These are phyloP conservation scores for Amauroascus verrucosus DNA, from an alignment of 2,329 filamentous ascomycete species.

Conservation along the genomic window DNA sequence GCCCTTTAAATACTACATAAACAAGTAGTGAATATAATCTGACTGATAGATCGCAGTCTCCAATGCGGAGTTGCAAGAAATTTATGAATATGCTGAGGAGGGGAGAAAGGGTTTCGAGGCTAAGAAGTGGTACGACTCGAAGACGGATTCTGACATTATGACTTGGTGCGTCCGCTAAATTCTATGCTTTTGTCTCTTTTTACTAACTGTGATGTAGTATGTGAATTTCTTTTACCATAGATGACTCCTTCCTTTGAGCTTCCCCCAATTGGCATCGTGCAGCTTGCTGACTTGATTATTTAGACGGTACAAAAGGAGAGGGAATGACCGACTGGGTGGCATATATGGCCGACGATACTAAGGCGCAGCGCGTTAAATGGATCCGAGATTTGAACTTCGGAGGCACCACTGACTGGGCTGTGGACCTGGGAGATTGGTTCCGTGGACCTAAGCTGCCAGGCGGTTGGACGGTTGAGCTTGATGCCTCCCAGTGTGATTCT, in stretches of 20 bases:
- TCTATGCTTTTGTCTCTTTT: not conserved
- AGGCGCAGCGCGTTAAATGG: conserved; percentile 13
- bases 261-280: too few relatives aligned
- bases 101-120: not conserved
- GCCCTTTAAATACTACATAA: too few relatives aligned
- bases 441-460: not conserved
- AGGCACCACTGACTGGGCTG: conserved; percentile 24
- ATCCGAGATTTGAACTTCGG: conserved; percentile 18
- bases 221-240: not conserved
- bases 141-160: conserved; percentile 10
- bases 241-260: not conserved
- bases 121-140: not conserved
- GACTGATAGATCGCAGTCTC: conserved; percentile 18
- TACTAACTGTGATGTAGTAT: not conserved
- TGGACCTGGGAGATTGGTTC: conserved; percentile 18
- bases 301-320: conserved; percentile 3
- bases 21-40: too few relatives aligned
- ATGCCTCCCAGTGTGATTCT: not conserved
- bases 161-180: not conserved
- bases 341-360: conserved; percentile 18
- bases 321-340: conserved; percentile 13
- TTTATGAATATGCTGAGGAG: conserved; percentile 16
- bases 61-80: conserved; percentile 31
- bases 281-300: not conserved
- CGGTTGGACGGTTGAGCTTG: not conserved